phyloP scores from a whole-genome alignment of 768 basidiomycete genomes.

The Tulasnella sp. region DNA sequence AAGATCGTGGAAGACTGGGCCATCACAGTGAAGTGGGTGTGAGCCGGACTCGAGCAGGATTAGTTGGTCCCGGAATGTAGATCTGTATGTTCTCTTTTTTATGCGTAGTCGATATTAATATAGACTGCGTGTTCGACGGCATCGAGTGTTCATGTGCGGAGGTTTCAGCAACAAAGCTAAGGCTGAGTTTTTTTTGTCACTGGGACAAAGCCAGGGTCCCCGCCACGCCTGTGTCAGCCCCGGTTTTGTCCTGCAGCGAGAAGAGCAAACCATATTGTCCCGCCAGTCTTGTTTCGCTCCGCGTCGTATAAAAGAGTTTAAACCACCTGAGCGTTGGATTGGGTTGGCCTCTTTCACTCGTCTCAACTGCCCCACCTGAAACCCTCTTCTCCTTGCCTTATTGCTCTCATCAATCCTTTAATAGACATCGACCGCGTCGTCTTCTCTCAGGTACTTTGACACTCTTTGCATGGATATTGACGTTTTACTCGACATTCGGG shows the following conservation, averaged over 20 bases:
- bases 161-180: not conserved
- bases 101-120: not conserved
- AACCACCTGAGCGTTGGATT: not conserved
- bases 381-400: not conserved
- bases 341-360: not conserved
- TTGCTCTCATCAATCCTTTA: not conserved
- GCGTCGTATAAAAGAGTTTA: not conserved
- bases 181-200: not conserved
- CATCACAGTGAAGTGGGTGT: constrained; percentile 35
- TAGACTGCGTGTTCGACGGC: not conserved
- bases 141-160: not conserved
- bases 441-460: not conserved
- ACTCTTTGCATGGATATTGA: not conserved
- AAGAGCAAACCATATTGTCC: not conserved
- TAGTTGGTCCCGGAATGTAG: not conserved
- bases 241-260: not conserved
- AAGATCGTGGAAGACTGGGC: constrained; percentile 61
- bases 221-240: not conserved
- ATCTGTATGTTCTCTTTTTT: not conserved
- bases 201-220: not conserved
- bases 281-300: not conserved
- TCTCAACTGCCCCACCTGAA: not conserved
- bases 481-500: not conserved
- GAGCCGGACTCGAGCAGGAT: not conserved
- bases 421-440: not conserved